phyloP scores from a whole-genome alignment of 768 basidiomycete species.

The Vishniacozyma victoriae region DNA sequence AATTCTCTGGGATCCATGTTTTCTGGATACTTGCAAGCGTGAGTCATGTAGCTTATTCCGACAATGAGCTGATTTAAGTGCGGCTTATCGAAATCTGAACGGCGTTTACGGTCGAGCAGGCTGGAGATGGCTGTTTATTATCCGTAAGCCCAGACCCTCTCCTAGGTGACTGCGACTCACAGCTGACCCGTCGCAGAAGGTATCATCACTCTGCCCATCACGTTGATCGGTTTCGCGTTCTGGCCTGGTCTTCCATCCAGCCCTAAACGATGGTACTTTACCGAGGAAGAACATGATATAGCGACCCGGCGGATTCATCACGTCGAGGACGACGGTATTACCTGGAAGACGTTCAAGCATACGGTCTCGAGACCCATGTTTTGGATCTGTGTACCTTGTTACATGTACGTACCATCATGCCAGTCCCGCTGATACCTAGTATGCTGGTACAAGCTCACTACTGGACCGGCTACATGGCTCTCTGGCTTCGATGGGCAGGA shows the following conservation, averaged over 20 bases:
- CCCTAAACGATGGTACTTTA: slow-evolving; percentile 30
- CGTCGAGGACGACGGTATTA: slow-evolving; percentile 10
- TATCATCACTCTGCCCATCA: slow-evolving; percentile 18
- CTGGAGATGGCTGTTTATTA: slow-evolving; percentile 32
- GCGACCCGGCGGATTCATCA: slow-evolving; percentile 10
- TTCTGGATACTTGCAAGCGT: slow-evolving; percentile 36
- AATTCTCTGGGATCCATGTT: slow-evolving; percentile 47
- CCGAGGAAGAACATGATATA: slow-evolving; percentile 28
- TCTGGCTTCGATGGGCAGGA: slow-evolving; percentile 23
- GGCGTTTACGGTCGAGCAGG: slow-evolving; percentile 26
- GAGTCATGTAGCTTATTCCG: not conserved
- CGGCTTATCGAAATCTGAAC: slow-evolving; percentile 33
- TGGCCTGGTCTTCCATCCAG: slow-evolving; percentile 30
- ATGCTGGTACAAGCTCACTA: slow-evolving; percentile 19
- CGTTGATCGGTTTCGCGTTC: slow-evolving; percentile 14
- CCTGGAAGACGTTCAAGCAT: slow-evolving; percentile 15
- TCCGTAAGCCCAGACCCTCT: slow-evolving; percentile 1
- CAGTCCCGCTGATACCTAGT: not conserved
- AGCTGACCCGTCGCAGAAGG: not conserved
- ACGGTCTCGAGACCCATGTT: slow-evolving; percentile 20
- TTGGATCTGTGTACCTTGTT: slow-evolving; percentile 13
- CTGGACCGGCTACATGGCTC: slow-evolving; percentile 29
- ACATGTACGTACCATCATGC: slow-evolving; percentile 10
- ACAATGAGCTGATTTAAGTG: slow-evolving; percentile 18
- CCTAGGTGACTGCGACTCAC: not conserved